Percentiles rank a stretch among this genome's conserved stretches.
Evolutionary conservation across 2,329 filamentous ascomycete genomes (phyloP).

Genomic region (Fusarium beomiforme): DNA sequence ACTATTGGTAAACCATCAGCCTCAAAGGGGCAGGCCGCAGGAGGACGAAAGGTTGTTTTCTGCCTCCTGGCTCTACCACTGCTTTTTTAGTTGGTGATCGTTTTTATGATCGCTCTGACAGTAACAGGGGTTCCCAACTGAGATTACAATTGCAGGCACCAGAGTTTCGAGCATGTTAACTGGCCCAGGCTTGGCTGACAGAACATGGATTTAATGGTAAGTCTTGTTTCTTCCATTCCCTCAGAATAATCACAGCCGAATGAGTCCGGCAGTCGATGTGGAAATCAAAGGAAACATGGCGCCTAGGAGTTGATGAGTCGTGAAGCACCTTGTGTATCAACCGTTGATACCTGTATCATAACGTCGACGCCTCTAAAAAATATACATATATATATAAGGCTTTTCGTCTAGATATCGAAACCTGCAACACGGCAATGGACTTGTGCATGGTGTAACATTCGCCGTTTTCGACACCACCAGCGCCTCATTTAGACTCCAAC

Average conservation of each 20-base stretch:
- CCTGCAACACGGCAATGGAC: neutral
- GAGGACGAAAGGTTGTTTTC: conserved; percentile 15
- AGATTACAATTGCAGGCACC: conserved; percentile 21
- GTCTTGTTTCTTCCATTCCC: conserved; percentile 5
- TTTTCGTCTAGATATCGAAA: conserved; percentile 5
- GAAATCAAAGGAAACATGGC: conserved; percentile 9
- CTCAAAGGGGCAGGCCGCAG: conserved; percentile 35
- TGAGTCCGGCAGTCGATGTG: conserved; percentile 3
- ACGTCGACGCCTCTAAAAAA: conserved; percentile 12
- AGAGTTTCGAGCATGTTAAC: conserved; percentile 28
- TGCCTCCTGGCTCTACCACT: neutral
- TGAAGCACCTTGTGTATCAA: conserved; percentile 34
- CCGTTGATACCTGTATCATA: conserved; percentile 10
- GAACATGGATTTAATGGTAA: neutral
- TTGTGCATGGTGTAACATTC: conserved; percentile 21
- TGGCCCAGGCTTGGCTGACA: conserved; percentile 5
- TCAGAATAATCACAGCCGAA: neutral
- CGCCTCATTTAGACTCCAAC: neutral
- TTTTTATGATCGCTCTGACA: conserved; percentile 21
- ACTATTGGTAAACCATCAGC: conserved; percentile 26
- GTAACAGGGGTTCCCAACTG: conserved; percentile 1
- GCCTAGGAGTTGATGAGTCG: conserved; percentile 4
- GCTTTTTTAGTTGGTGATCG: conserved; percentile 29
- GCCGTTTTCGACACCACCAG: conserved; percentile 20
- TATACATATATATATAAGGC: too few species aligned